Base-by-base conservation (phyloP, 1,284 basidiomycete species). In the Fistulina hepatica region DNA sequence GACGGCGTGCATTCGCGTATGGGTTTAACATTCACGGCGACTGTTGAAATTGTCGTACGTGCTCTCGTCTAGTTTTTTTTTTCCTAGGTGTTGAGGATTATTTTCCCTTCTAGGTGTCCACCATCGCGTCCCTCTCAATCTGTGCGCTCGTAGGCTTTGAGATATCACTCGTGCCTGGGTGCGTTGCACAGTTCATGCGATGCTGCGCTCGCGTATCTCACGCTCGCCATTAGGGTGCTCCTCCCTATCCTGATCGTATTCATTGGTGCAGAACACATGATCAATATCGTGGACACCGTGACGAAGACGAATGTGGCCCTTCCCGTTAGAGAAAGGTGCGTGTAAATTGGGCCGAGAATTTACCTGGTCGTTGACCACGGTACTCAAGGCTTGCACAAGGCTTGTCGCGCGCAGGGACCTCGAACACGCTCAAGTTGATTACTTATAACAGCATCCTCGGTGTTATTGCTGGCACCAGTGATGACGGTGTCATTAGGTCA, bases 221-320 rank as follows among this genome's bases (percentile, higher is more conserved):
- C 42, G 38, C 19, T 39, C 22, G 9, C 23, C 20, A 34, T 42
- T 28, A 85, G 81, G 82, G 78, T 80, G 53, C 63, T 95, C 25
- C 68, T 97, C 38, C 92, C 93, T 0, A 88, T 97, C 44, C 85
- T 97, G 34, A 90, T 98, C 35, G 77, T 93, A 12, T 93, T 97
- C 48, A 86, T 97, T 13, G 94, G 94, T 7, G 85, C 90, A 2
- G 94, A 97, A 61, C 97, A 97, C 53, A 97, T 97, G 93, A 89
- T 90, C 55, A 84, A 82, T 50, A 66, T 98, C 53, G 89, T 92
- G 55, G 52, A 79, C 13, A n/a, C 13, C 19, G n/a, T 16, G 6
- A 7, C 58, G 17, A 24, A 20, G 3, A 5, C 37, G 31, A 15
- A 24, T 40, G 24, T 20, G 25, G 17, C 22, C 21, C 33, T 30